Base-by-base conservation (phyloP, 352 stramenopile genomes). In the Phytophthora macrochlamydospora region DNA sequence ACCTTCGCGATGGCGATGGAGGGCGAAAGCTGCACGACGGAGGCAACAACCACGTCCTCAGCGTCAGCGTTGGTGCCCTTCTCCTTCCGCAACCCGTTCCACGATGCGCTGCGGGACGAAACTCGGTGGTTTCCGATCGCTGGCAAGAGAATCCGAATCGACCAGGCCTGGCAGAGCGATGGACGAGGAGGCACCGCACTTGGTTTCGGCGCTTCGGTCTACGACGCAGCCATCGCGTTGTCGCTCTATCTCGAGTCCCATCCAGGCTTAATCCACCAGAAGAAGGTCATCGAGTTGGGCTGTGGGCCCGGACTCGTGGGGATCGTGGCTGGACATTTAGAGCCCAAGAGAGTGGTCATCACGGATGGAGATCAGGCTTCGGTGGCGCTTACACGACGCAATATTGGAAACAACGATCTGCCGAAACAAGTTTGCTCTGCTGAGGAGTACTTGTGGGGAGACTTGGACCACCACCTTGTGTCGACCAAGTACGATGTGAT, bases 191-290 rank as follows among this genome's bases (percentile, higher is more conserved):
- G 87, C 11, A 95, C 85, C 1, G 13, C 71, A 5, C 71, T 94
- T 40, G 87, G 87, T 42, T 95, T 94, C 53, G 87, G 87, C 14
- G 87, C 85, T 48, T 92, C 86, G 4, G 86, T 95, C 37, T 95
- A 95, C 65, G 84, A 94, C 32, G 83, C 85, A 5, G 84, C 87
- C 7, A 72, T 95, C 55, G 70, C 81, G n/a, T 70, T 95, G 48
- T 88, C 87, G 29, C 70, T 94, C n/a, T 95, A 90, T 59, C 59
- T 95, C 3, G 83, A 87, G 31, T 60, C 72, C 48, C 75, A 89
- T 73, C 72, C 59, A 28, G 75, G 87, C 28, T 35, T 75, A 18
- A 67, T 95, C 18, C 45, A 67, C 28, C 56, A 62, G n/a, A 89
- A 89, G 30, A 75, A 78, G 3, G 73, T 93, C 13, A 65, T 95